Evolutionary conservation across 2,329 filamentous ascomycete species (phyloP).

Genomic region (Neonectria ditissima): DNA sequence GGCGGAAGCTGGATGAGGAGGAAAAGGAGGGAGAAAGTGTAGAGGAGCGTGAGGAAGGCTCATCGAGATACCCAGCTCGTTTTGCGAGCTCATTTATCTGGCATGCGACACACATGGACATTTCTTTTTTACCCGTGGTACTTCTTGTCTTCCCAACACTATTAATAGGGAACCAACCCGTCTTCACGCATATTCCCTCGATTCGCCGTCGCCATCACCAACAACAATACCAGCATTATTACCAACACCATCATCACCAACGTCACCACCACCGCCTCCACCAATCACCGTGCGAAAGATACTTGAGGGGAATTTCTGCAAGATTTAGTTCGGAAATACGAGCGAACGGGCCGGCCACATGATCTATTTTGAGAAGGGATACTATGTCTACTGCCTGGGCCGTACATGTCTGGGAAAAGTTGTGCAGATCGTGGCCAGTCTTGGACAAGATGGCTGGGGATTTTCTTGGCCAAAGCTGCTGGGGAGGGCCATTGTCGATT

Average conservation of each 20-base stretch:
- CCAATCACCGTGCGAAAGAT: conserved; percentile 2
- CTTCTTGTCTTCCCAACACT: conserved; percentile 30
- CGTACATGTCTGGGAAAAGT: conserved; percentile 27
- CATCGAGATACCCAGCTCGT: conserved; percentile 56
- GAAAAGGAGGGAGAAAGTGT: conserved; percentile 35
- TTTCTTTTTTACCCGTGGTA: conserved; percentile 38
- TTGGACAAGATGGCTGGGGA: conserved; percentile 27
- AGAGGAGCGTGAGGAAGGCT: conserved; percentile 45
- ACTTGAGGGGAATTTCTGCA: conserved; percentile 11
- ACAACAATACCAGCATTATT: conserved; percentile 9
- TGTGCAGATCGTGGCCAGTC: conserved; percentile 23
- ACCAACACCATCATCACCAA: background rate
- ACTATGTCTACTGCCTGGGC: conserved; percentile 15
- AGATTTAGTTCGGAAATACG: conserved; percentile 24
- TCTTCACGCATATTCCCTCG: conserved; percentile 13
- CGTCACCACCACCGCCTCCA: conserved; percentile 1
- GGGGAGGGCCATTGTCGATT: conserved; percentile 5
- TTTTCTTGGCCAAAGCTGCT: conserved; percentile 22
- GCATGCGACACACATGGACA: conserved; percentile 47
- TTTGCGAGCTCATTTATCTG: conserved; percentile 52
- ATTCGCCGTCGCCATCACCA: conserved; percentile 3
- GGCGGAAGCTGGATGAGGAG: background rate
- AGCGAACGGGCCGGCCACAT: conserved; percentile 9
- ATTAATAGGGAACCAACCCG: background rate
- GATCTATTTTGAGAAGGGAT: conserved; percentile 8